Percentiles rank a stretch among this genome's conserved stretches.
Evolutionary conservation across 331 rosid genomes (phyloP).

Genomic region (Phaseolus coccineus): DNA sequence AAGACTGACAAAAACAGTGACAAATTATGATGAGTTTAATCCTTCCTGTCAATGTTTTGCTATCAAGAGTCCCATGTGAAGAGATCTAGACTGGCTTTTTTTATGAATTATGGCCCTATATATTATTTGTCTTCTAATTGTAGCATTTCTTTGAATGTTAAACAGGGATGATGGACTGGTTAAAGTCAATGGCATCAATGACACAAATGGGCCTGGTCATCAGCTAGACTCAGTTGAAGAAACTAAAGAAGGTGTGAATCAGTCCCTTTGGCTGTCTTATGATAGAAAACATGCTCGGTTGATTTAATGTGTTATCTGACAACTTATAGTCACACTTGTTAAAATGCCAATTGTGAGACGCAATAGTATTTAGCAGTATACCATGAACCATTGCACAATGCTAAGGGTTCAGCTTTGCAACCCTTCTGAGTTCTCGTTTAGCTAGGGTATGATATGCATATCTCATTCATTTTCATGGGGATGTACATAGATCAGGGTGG

Average conservation of each 20-base stretch:
- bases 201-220: constrained; percentile 47
- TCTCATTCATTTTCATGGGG: constrained; percentile 22
- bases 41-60: constrained; percentile 36
- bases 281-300: not conserved
- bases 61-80: constrained; percentile 13
- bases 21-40: constrained; percentile 20
- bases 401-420: constrained; percentile 18
- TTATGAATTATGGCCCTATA: constrained; percentile 24
- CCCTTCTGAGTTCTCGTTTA: not conserved
- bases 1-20: constrained; percentile 20
- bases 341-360: constrained; percentile 16
- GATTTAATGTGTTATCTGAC: constrained; percentile 30
- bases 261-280: constrained; percentile 40
- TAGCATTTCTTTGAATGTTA: constrained; percentile 13
- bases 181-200: constrained; percentile 45
- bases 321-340: constrained; percentile 18
- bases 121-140: constrained; percentile 37
- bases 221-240: constrained; percentile 46
- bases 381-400: not conserved
- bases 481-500: constrained; percentile 16
- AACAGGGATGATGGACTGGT: constrained; percentile 52
- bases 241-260: constrained; percentile 52
- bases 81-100: constrained; percentile 34
- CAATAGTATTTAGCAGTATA: not conserved
- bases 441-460: constrained; percentile 15